Conservation (phyloP, 371 early-diverging fungal species). For the Cokeromyces recurvatus region DNA sequence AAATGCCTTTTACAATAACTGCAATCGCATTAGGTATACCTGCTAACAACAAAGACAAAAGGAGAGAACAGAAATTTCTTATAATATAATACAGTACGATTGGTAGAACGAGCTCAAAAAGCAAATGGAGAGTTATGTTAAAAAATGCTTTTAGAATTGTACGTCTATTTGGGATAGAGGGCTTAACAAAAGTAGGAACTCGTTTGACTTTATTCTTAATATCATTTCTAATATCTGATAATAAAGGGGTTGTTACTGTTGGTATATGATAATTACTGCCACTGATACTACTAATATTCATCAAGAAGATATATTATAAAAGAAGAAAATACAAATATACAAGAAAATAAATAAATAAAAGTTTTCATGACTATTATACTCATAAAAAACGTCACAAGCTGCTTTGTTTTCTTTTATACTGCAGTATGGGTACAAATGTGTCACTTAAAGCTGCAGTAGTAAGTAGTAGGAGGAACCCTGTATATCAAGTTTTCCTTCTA, state of each 20-base stretch:
- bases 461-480: too few species aligned
- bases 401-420: too few species aligned
- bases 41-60: slow-evolving; percentile 37
- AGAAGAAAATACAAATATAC: too few species aligned
- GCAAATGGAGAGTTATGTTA: slow-evolving; percentile 29
- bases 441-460: too few species aligned
- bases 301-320: too few species aligned
- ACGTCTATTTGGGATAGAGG: slow-evolving; percentile 36
- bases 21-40: slow-evolving; percentile 40
- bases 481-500: too few species aligned
- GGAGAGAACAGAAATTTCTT: slow-evolving; percentile 29
- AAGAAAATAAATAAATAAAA: too few species aligned
- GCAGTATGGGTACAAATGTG: too few species aligned
- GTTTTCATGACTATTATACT: too few species aligned
- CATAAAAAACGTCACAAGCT: too few species aligned
- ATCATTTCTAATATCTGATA: slow-evolving; percentile 1
- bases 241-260: slow-evolving; percentile 17
- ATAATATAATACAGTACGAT: slow-evolving; percentile 40
- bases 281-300: too few species aligned
- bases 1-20: slow-evolving; percentile 24
- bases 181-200: slow-evolving; percentile 37
- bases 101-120: slow-evolving; percentile 38
- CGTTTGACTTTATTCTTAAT: slow-evolving; percentile 19
- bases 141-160: slow-evolving; percentile 32
- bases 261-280: neutral